Conservation (phyloP, 805 yeast genomes). For the Saccharomycopsis fermentans region DNA sequence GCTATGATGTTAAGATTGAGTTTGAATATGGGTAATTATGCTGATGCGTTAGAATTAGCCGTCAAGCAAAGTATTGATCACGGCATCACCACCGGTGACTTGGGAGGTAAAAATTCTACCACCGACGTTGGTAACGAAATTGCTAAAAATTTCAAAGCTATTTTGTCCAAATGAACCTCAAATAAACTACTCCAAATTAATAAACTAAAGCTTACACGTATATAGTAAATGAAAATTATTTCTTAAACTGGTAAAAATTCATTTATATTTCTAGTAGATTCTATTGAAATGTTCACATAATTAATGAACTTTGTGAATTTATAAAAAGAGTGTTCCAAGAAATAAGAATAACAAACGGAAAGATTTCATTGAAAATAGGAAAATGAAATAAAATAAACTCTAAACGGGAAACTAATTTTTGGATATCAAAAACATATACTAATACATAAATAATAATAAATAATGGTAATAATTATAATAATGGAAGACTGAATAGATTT, state of each 20-base stretch:
- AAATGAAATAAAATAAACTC: neutral
- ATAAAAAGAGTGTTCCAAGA: neutral
- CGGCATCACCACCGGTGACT: constrained; percentile 85
- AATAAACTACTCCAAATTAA: no score
- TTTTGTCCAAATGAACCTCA: constrained; percentile 25
- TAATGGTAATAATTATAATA: no score
- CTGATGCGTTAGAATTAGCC: constrained; percentile 80
- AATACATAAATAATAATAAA: no score
- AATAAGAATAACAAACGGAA: neutral
- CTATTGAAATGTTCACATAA: neutral
- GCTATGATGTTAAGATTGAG: constrained; percentile 97
- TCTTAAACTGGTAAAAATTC: neutral
- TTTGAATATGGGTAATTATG: constrained; percentile 72
- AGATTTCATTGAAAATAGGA: neutral
- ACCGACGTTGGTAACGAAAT: constrained; percentile 91
- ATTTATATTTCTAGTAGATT: neutral
- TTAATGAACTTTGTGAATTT: neutral
- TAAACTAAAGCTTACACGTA: no score
- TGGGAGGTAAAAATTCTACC: constrained; percentile 78
- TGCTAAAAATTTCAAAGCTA: constrained; percentile 56
- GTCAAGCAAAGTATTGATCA: constrained; percentile 72
- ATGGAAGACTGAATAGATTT: no score
- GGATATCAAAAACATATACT: neutral
- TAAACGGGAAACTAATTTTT: no score
- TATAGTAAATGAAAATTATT: neutral